A percentile compares a stretch with the other conserved stretches of the same genome.
phyloP scores from a whole-genome alignment of 1,284 basidiomycete genomes.

The Xanthoconium separans region DNA sequence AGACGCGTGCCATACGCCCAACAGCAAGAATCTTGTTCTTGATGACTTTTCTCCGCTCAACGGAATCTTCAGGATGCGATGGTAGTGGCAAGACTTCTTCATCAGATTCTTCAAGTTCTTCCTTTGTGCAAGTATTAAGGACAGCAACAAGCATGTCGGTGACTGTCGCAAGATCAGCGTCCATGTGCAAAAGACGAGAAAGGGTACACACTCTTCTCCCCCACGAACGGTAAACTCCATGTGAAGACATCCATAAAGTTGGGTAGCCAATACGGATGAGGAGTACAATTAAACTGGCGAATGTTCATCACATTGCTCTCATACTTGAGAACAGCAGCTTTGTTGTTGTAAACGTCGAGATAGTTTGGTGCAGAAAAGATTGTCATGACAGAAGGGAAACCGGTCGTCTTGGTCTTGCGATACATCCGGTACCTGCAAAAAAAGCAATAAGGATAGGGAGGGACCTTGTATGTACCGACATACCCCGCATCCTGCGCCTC shows the following conservation, averaged over 20 bases:
- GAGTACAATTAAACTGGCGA: conserved; percentile 93
- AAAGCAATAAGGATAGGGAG: conserved; percentile 1
- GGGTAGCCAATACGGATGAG: conserved; percentile 93
- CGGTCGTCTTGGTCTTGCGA: conserved; percentile 92
- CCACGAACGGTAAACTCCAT: conserved; percentile 88
- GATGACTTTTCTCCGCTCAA: conserved; percentile 81
- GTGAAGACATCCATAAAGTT: conserved; percentile 97
- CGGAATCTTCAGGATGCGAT: conserved; percentile 49
- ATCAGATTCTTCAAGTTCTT: conserved; percentile 89
- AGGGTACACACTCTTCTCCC: conserved; percentile 81
- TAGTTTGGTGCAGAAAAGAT: conserved; percentile 97
- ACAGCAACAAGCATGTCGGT: conserved; percentile 97
- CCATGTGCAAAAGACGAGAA: not conserved
- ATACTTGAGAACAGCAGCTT: conserved; percentile 95
- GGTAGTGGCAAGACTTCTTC: conserved; percentile 43
- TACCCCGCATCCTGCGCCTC: conserved; percentile 95
- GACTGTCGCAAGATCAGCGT: conserved; percentile 45
- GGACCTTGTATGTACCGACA: conserved; percentile 21
- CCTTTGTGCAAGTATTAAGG: conserved; percentile 91
- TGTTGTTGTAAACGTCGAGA: conserved; percentile 96
- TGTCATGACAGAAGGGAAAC: conserved; percentile 93
- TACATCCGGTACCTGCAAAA: conserved; percentile 87
- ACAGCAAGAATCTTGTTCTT: conserved; percentile 99
- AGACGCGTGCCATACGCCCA: conserved; percentile 94
- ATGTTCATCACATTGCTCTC: conserved; percentile 98